Evolutionary conservation across 2,329 filamentous ascomycete genomes (phyloP), one percentile per base, ranked within the genome.

Genomic region (Byssoonygena ceratinophila): DNA sequence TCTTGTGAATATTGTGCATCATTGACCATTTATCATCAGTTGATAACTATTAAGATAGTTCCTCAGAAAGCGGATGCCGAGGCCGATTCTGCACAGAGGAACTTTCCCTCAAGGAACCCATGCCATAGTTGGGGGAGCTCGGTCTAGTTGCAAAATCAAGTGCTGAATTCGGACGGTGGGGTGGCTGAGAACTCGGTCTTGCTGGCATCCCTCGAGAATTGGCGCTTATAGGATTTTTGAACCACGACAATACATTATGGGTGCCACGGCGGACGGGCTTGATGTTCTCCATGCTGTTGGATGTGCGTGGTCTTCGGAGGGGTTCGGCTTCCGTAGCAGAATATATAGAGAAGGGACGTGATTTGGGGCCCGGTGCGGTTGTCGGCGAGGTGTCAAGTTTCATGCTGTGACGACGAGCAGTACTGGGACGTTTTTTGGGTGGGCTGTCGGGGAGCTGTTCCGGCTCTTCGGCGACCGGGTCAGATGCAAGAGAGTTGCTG

Each of bases 261-360:
- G 68, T 70, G 52, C 66, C 65, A 40, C 65, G 68, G 20, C 68
- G 62, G 52, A 68, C 68, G 51, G 67, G 63, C 8, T 67, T 66
- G 20, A 57, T 58, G 47, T 59, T 60, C 36, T 64, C 60, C 1
- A 66, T 64, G 23, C 44, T 52, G 27, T 29, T 52, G 29, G 39
- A 32, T 37, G 39, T 39, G 39, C 22, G 44, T 12, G 41, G 51
- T 46, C 52, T 18, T 50, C n/a, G 31, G 34, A 20, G 27, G 27
- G 22, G 7, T n/a, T 25, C 14, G 23, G 20, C n/a, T n/a, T 29
- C 50, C 9, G 36, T 18, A 9, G 25, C n/a, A 6, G 27, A 31
- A 5, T 39, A 14, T 20, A 29, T 36, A n/a, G 45, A 39, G 29
- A 46, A 16, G n/a, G 16, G 29, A 11, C 34, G 39, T 16, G 46